A percentile compares a stretch with the other conserved stretches of the same genome.
Conservation (phyloP, 768 basidiomycete genomes). For the Rhodotorula diobovata region DNA sequence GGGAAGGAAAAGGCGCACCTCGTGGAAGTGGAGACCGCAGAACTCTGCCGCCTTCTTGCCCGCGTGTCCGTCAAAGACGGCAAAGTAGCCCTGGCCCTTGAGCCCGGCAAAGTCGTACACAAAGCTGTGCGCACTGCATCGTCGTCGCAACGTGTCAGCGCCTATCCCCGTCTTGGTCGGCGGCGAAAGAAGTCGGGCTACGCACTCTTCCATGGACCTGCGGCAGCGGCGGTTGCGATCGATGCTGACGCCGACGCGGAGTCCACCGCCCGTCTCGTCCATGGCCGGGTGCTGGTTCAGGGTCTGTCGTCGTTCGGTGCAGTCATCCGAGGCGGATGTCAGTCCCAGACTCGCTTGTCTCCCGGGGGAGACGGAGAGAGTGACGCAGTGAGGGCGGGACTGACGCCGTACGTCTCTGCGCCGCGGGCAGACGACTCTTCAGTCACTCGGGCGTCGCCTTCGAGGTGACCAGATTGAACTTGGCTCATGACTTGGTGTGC, state of each 20-base stretch:
- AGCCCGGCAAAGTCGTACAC: slow-evolving; percentile 87
- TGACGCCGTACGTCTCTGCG: slow-evolving; percentile 25
- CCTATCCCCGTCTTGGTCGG: background rate
- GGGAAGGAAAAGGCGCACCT: slow-evolving; percentile 58
- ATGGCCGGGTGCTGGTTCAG: slow-evolving; percentile 62
- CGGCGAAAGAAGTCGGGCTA: background rate
- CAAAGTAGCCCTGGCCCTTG: slow-evolving; percentile 90
- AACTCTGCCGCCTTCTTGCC: slow-evolving; percentile 98
- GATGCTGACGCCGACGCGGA: slow-evolving; percentile 71
- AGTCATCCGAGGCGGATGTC: too few species aligned
- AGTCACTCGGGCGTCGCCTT: slow-evolving; percentile 19
- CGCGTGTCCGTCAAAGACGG: slow-evolving; percentile 96
- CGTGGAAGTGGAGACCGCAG: slow-evolving; percentile 94
- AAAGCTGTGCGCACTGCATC: slow-evolving; percentile 62
- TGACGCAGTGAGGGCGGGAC: background rate
- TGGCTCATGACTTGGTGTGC: background rate
- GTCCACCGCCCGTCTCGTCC: slow-evolving; percentile 53
- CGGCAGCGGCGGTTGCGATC: slow-evolving; percentile 72
- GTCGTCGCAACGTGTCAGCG: background rate
- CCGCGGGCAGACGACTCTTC: slow-evolving; percentile 18
- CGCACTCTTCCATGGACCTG: slow-evolving; percentile 89
- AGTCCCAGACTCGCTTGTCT: too few species aligned
- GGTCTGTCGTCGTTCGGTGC: slow-evolving; percentile 46
- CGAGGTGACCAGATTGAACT: background rate
- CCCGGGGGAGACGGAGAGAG: background rate